These are phyloP conservation scores for Coemansia sp. DNA, from an alignment of 371 early-diverging fungal genomes.

Conservation along the genomic window DNA sequence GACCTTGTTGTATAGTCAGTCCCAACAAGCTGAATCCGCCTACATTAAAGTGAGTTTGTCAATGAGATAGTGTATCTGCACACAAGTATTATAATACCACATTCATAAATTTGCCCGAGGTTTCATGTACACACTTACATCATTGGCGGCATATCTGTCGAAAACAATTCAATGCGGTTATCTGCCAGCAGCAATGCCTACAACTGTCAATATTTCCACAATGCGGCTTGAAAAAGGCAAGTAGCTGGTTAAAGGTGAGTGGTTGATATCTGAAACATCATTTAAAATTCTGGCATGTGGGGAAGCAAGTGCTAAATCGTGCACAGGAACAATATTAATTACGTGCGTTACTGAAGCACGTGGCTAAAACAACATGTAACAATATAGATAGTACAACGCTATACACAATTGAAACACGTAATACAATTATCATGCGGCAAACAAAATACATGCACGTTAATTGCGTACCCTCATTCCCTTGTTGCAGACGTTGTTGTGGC, in stretches of 20 bases:
- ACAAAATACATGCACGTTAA: background rate
- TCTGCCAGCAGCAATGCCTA: conserved; percentile 89
- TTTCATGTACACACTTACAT: conserved; percentile 56
- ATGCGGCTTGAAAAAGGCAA: background rate
- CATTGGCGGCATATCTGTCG: conserved; percentile 84
- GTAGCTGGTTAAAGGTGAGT: background rate
- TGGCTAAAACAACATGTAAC: background rate
- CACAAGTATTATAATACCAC: background rate
- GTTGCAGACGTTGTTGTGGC: conserved; percentile 50
- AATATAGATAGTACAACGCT: background rate
- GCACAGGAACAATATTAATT: background rate
- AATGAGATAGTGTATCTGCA: background rate
- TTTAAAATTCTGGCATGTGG: background rate
- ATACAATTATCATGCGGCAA: conserved; percentile 3
- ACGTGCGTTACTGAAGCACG: background rate
- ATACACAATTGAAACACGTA: background rate
- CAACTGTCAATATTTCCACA: background rate
- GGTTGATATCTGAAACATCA: conserved; percentile 4
- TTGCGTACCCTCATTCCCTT: conserved; percentile 53
- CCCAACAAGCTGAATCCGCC: conserved; percentile 75
- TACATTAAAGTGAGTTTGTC: background rate
- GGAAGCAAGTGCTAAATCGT: background rate
- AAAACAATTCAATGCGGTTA: conserved; percentile 76
- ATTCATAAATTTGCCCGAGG: background rate
- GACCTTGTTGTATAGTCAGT: conserved; percentile 90